Conservation (phyloP, 202 grass and related monocot genomes). For the Panicum virgatum region DNA sequence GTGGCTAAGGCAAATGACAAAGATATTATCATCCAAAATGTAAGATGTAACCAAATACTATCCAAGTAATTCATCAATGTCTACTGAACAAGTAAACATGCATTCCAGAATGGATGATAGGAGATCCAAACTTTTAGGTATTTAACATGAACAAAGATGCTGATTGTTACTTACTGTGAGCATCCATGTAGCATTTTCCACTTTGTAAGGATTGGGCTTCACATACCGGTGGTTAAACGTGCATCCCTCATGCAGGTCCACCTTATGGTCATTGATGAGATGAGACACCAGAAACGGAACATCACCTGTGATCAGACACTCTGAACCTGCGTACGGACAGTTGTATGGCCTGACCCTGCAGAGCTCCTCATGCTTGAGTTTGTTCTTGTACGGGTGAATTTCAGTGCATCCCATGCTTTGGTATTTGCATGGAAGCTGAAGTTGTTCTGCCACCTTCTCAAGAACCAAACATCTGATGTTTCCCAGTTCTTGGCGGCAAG, state of each 20-base stretch:
- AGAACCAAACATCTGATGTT: constrained; percentile 89
- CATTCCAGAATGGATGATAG: background rate
- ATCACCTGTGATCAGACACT: constrained; percentile 80
- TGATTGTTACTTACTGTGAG: constrained; percentile 65
- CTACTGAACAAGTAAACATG: background rate
- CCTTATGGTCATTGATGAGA: constrained; percentile 94
- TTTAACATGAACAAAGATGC: constrained; percentile 12
- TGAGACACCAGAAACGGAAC: constrained; percentile 75
- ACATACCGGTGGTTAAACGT: constrained; percentile 99
- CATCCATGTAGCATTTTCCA: constrained; percentile 99
- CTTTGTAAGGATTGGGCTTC: constrained; percentile 80
- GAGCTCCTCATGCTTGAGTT: constrained; percentile 81
- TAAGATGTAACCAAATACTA: background rate
- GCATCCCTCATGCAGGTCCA: constrained; percentile 94
- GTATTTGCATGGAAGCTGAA: constrained; percentile 89
- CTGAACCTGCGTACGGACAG: constrained; percentile 93
- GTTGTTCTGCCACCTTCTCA: constrained; percentile 92
- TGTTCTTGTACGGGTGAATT: constrained; percentile 83
- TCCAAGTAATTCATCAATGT: background rate
- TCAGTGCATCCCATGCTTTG: constrained; percentile 68
- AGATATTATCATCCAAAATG: background rate
- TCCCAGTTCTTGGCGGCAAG: constrained; percentile 87
- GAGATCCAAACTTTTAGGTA: background rate
- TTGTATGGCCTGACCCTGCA: constrained; percentile 89
- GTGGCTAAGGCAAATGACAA: background rate